Percentiles rank a stretch among this genome's conserved stretches.
phyloP scores from a whole-genome alignment of 148 eudicot species.

The Cornus suecica region DNA sequence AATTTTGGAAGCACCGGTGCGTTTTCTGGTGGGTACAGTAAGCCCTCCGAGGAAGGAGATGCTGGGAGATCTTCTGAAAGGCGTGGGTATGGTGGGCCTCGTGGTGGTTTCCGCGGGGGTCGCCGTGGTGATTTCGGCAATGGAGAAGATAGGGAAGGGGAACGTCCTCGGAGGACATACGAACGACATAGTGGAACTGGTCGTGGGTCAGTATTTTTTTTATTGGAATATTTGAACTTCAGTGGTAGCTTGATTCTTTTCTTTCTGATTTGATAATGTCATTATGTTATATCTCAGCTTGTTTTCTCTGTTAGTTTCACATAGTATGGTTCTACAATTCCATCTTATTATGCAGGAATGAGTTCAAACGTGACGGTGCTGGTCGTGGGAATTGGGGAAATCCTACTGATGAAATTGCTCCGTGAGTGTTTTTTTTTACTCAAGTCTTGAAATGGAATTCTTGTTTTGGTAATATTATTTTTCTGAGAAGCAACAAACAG shows the following conservation, averaged over 20 bases:
- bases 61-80: slow-evolving; percentile 42
- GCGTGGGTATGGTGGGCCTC: slow-evolving; percentile 47
- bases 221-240: background rate
- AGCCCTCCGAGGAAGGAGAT: slow-evolving; percentile 46
- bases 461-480: background rate
- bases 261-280: background rate
- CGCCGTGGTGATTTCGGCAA: slow-evolving; percentile 71
- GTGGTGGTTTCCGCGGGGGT: slow-evolving; percentile 61
- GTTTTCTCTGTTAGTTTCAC: background rate
- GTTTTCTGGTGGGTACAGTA: slow-evolving; percentile 25
- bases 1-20: slow-evolving; percentile 39
- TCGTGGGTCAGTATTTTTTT: slow-evolving; percentile 49
- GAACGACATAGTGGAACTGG: slow-evolving; percentile 95
- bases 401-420: slow-evolving; percentile 52
- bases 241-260: background rate
- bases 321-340: background rate
- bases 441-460: background rate
- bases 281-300: background rate
- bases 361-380: slow-evolving; percentile 66
- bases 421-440: slow-evolving; percentile 32
- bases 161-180: slow-evolving; percentile 57
- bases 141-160: slow-evolving; percentile 66
- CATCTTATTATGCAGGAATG: slow-evolving; percentile 30
- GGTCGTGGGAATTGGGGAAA: slow-evolving; percentile 86
- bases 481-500: background rate